Conservation (phyloP, 176 grass and related monocot genomes). For the Chloris gayana region DNA sequence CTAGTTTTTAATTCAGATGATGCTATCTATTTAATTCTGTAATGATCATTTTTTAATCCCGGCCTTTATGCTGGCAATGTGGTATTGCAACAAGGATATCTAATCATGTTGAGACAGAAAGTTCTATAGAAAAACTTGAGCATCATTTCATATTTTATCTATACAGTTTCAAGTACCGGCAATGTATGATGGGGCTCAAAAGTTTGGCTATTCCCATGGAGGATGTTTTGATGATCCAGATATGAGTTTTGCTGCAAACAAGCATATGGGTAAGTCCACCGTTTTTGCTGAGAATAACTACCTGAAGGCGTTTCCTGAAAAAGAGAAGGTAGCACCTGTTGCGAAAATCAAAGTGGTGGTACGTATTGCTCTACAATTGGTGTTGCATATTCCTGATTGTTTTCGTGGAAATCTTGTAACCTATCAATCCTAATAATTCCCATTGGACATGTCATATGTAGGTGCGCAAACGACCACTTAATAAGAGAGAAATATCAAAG, state of each 20-base stretch:
- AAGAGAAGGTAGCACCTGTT: conserved; percentile 76
- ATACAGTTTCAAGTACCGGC: conserved; percentile 70
- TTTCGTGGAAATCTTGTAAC: background rate
- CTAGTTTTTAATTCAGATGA: conserved; percentile 18
- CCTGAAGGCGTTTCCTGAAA: conserved; percentile 64
- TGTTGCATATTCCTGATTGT: conserved; percentile 11
- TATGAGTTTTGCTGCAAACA: conserved; percentile 53
- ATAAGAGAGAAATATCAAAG: conserved; percentile 92
- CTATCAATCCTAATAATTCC: conserved; percentile 11
- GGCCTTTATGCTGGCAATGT: background rate
- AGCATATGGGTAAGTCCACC: conserved; percentile 51
- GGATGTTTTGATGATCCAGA: conserved; percentile 65
- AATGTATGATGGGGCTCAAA: conserved; percentile 64
- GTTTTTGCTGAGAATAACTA: conserved; percentile 63
- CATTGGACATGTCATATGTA: conserved; percentile 39
- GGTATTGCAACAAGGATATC: conserved; percentile 15
- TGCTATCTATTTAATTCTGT: background rate
- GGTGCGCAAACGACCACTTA: conserved; percentile 98
- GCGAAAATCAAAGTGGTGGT: conserved; percentile 99
- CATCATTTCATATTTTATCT: conserved; percentile 24
- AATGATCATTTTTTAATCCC: background rate
- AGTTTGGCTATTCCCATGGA: conserved; percentile 53
- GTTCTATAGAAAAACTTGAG: conserved; percentile 3
- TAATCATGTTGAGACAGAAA: conserved; percentile 3
- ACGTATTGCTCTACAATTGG: conserved; percentile 37